Evolutionary conservation across 1,284 basidiomycete genomes (phyloP).

Genomic region (Naganishia albida): DNA sequence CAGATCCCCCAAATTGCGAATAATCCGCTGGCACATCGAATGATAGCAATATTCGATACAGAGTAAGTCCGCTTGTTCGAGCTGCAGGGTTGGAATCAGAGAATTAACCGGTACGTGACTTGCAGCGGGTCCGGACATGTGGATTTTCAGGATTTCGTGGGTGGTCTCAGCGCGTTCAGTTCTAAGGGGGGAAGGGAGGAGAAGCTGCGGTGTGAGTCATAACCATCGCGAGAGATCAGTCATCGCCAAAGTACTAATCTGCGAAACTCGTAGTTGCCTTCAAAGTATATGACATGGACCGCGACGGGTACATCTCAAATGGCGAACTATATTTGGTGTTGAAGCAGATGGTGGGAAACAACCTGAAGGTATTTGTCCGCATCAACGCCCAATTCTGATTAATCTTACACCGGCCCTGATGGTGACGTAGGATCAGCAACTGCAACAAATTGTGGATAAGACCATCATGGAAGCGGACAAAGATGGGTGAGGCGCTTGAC

Average conservation of each 20-base stretch:
- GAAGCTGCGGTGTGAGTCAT: constrained; percentile 82
- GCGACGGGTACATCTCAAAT: constrained; percentile 97
- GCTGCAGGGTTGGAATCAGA: neutral
- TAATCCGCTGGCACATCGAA: constrained; percentile 91
- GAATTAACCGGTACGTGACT: neutral
- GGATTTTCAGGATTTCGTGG: constrained; percentile 99
- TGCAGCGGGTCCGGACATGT: constrained; percentile 91
- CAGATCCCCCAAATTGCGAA: constrained; percentile 99
- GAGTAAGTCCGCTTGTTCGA: constrained; percentile 66
- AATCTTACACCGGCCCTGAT: no score
- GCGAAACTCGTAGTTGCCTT: constrained; percentile 70
- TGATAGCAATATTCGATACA: constrained; percentile 99
- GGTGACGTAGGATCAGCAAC: constrained; percentile 79
- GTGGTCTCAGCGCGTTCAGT: constrained; percentile 94
- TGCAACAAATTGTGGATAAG: constrained; percentile 99
- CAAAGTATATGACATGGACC: constrained; percentile 98
- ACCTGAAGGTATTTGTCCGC: constrained; percentile 73
- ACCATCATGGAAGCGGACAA: constrained; percentile 99
- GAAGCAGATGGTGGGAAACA: constrained; percentile 99
- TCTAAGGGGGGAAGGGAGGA: constrained; percentile 94
- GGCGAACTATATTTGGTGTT: constrained; percentile 96
- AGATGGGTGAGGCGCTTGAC: constrained; percentile 62
- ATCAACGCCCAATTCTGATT: no score
- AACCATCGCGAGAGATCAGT: neutral
- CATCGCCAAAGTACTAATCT: neutral